Percentiles rank a stretch among this genome's conserved stretches.
Conservation (phyloP, 208 protist genomes). For the Trypanosoma conorhini region DNA sequence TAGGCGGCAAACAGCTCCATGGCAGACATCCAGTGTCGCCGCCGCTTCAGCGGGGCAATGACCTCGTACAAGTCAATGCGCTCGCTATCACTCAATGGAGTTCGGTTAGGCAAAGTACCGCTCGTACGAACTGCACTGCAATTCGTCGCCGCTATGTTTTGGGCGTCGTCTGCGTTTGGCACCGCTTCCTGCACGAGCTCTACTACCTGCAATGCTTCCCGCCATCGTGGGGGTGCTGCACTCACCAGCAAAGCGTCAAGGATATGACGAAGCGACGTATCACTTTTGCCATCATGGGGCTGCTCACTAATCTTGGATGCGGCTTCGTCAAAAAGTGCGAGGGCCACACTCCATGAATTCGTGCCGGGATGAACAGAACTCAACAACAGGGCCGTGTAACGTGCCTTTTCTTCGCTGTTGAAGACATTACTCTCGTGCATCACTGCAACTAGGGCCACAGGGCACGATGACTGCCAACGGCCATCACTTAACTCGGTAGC, state of each 20-base stretch:
- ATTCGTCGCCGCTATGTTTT: neutral
- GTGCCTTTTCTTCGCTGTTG: constrained; percentile 4
- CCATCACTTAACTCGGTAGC: neutral
- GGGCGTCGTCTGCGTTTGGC: neutral
- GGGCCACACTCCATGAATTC: constrained; percentile 21
- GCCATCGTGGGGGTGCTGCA: constrained; percentile 32
- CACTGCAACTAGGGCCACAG: constrained; percentile 12
- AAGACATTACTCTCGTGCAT: constrained; percentile 18
- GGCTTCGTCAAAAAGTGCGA: constrained; percentile 22
- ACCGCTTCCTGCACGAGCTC: constrained; percentile 11
- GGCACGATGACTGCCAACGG: neutral
- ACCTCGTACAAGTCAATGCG: constrained; percentile 39
- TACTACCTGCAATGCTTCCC: constrained; percentile 36
- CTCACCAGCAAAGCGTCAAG: constrained; percentile 29
- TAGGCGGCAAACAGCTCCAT: constrained; percentile 43
- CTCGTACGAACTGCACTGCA: neutral
- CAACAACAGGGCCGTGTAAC: constrained; percentile 10
- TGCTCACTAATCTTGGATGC: constrained; percentile 19
- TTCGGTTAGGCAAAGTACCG: constrained; percentile 2
- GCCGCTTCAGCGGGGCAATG: constrained; percentile 28
- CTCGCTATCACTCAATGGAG: constrained; percentile 32
- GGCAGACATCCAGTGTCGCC: constrained; percentile 30
- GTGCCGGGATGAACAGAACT: constrained; percentile 7
- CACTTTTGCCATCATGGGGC: constrained; percentile 9
- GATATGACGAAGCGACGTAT: constrained; percentile 24